Evolutionary conservation across 495 filamentous ascomycete genomes (phyloP), one percentile per base, ranked within the genome.

Genomic region (Daldinia bambusicola): DNA sequence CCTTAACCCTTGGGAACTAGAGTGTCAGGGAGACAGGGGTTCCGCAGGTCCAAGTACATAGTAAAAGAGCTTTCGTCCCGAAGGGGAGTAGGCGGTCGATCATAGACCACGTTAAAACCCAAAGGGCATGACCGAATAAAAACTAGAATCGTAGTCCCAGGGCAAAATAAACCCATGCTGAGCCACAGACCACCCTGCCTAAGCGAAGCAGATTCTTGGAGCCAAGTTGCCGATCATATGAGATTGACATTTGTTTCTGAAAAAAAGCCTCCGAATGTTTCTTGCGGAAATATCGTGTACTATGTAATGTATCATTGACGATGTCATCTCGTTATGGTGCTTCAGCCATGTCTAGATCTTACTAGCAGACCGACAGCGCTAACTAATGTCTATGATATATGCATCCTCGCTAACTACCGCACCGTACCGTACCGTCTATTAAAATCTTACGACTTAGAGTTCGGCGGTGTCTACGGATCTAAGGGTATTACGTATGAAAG

Each of bases 211-310:
- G 62, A 65, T 70, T 69, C 67, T 50, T 69, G 34, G 71, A 38
- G 67, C 71, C 63, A 70, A 74, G 62, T 60, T 55, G 71, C 60
- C 67, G 67, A 74, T 74, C 71, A 74, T 74, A 64, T 74, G 62
- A 74, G 71, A 74, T 74, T 74, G 55, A 52, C 66, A 55, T 70
- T 74, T 59, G 71, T 74, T 74, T 74, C 67, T 74, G 56, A 69
- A 65, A 61, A 70, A 53, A 67, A 67, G 57, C 63, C 57, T 63
- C 70, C 66, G 70, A 64, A 59, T 65, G 66, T 69, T 73, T 69
- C 51, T 59, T 69, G 18, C n/a, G 20, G 45, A 45, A 59, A 40
- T 30, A 37, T 37, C 16, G 6, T 13, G 10, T 2, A 26, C 26
- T 26, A 26, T 26, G 26, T 26, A 26, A 26, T 26, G 26, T 22